Conservation (phyloP, 2,329 filamentous ascomycete genomes). For the Escovopsis weberi region DNA sequence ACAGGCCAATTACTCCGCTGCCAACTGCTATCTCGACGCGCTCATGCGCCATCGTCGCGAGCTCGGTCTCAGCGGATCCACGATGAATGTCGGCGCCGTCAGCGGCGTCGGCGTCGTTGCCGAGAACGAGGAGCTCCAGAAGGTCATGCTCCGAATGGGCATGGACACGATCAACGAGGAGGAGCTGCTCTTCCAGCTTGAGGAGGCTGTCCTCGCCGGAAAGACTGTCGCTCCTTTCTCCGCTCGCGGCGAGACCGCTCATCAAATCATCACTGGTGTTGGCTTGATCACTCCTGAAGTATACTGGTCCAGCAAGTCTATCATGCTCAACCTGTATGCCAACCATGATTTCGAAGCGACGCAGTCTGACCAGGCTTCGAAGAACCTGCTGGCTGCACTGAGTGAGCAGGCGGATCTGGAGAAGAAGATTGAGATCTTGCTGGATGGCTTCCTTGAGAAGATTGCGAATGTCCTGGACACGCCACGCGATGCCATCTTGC, state of each 20-base stretch:
- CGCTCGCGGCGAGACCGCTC: slow-evolving; percentile 8
- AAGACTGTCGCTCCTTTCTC: slow-evolving; percentile 3
- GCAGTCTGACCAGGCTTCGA: slow-evolving; percentile 6
- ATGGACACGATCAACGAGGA: slow-evolving; percentile 10
- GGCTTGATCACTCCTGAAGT: slow-evolving; percentile 11
- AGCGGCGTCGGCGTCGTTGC: slow-evolving; percentile 8
- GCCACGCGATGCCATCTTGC: slow-evolving; percentile 5
- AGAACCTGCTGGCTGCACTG: slow-evolving; percentile 8
- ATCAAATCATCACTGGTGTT: slow-evolving; percentile 13
- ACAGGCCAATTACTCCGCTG: slow-evolving; percentile 23
- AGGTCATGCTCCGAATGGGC: slow-evolving; percentile 8
- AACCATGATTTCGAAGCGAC: slow-evolving; percentile 10
- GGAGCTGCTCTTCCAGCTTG: slow-evolving; percentile 12
- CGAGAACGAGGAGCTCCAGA: slow-evolving; percentile 6
- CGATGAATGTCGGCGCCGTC: slow-evolving; percentile 22
- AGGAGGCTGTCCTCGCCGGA: slow-evolving; percentile 9
- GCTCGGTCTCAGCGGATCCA: slow-evolving; percentile 16
- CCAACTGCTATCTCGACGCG: slow-evolving; percentile 20
- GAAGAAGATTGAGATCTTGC: slow-evolving; percentile 6
- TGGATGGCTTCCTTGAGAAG: slow-evolving; percentile 9
- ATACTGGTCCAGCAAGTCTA: slow-evolving; percentile 11
- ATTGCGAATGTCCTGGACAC: slow-evolving; percentile 8
- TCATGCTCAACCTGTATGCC: slow-evolving; percentile 11
- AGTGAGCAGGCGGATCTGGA: slow-evolving; percentile 5
- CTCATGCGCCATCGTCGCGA: slow-evolving; percentile 16